These are phyloP conservation scores for Podila clonocystis DNA, from an alignment of 192 early-diverging fungal genomes.

Conservation along the genomic window DNA sequence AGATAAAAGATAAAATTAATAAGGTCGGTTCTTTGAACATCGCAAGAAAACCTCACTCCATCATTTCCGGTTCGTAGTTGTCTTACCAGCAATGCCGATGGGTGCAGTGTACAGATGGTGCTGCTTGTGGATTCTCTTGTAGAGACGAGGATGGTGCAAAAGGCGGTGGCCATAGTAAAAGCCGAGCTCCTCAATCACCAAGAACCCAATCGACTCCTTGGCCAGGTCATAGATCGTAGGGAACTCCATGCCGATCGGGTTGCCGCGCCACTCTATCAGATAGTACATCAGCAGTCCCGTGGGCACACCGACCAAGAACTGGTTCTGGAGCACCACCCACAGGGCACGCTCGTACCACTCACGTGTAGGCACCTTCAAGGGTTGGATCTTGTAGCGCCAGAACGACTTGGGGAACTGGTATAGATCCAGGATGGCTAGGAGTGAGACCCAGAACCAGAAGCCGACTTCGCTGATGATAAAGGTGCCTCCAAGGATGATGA, in stretches of 20 bases:
- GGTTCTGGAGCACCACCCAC: constrained; percentile 66
- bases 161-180: constrained; percentile 80
- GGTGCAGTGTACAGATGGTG: constrained; percentile 81
- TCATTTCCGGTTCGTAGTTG: background rate
- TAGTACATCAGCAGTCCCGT: constrained; percentile 75
- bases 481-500: constrained; percentile 34
- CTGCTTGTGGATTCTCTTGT: constrained; percentile 83
- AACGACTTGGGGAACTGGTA: constrained; percentile 53
- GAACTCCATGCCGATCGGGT: constrained; percentile 72
- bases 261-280: constrained; percentile 67
- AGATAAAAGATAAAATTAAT: background rate
- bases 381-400: constrained; percentile 80
- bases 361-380: constrained; percentile 59
- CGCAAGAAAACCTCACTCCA: background rate
- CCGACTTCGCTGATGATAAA: constrained; percentile 39
- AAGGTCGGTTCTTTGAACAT: background rate
- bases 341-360: constrained; percentile 69
- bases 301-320: constrained; percentile 74
- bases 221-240: constrained; percentile 62
- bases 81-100: constrained; percentile 75
- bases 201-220: constrained; percentile 64
- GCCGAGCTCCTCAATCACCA: constrained; percentile 75
- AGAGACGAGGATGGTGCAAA: constrained; percentile 73
- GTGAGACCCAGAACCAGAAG: constrained; percentile 47
- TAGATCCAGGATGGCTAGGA: constrained; percentile 36